A percentile compares a stretch with the other conserved stretches of the same genome.
Conservation (phyloP, 2,329 filamentous ascomycete genomes). For the Xylariaceae sp. region DNA sequence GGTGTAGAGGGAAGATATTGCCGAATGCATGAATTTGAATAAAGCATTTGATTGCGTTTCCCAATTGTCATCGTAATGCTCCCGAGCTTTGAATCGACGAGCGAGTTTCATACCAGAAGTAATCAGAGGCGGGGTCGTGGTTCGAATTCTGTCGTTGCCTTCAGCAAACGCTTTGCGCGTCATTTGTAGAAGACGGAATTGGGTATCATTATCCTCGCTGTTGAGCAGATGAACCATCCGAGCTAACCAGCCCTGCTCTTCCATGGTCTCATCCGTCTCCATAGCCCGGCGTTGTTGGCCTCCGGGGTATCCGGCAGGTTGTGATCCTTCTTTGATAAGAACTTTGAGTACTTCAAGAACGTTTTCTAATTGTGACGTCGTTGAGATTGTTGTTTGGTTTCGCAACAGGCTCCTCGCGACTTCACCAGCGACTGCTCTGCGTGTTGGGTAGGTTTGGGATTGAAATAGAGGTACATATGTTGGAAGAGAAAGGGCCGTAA, state of each 20-base stretch:
- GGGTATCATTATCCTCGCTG: slow-evolving; percentile 81
- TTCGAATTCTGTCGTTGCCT: slow-evolving; percentile 92
- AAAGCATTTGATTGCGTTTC: slow-evolving; percentile 66
- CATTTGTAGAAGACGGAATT: slow-evolving; percentile 89
- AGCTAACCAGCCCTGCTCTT: slow-evolving; percentile 96
- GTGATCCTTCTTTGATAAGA: slow-evolving; percentile 87
- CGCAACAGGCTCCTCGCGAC: slow-evolving; percentile 78
- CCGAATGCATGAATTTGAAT: slow-evolving; percentile 93
- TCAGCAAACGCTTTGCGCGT: slow-evolving; percentile 82
- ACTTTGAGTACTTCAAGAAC: slow-evolving; percentile 86
- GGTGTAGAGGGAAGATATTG: slow-evolving; percentile 80
- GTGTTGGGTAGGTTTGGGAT: slow-evolving; percentile 87
- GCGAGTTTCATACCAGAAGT: slow-evolving; percentile 88
- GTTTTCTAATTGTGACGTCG: slow-evolving; percentile 75
- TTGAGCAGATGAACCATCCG: slow-evolving; percentile 85
- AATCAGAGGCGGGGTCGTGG: slow-evolving; percentile 88
- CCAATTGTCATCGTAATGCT: slow-evolving; percentile 72
- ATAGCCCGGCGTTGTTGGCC: slow-evolving; percentile 67
- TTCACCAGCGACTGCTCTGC: slow-evolving; percentile 85
- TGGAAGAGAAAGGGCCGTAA: slow-evolving; percentile 90
- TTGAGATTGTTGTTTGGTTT: slow-evolving; percentile 76
- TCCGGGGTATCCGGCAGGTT: slow-evolving; percentile 77
- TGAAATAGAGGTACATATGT: slow-evolving; percentile 88
- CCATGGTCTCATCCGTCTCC: slow-evolving; percentile 95
- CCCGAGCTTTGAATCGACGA: slow-evolving; percentile 79